phyloP scores from a whole-genome alignment of 2,329 filamentous ascomycete species.

The Nectriaceae sp. region DNA sequence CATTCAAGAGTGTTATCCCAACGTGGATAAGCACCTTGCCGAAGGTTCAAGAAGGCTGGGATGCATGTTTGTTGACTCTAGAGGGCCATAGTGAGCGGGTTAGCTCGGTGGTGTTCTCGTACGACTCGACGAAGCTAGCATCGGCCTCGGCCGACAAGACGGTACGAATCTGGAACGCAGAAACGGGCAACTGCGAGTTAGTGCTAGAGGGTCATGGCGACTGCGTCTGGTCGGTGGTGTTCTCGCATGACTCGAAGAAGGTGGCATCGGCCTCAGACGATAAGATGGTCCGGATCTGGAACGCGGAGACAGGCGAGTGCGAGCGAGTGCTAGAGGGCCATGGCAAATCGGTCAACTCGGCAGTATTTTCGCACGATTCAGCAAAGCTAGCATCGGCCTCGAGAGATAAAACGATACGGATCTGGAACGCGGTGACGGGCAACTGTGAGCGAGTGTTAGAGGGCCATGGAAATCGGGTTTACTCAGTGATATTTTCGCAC shows the following conservation, averaged over 20 bases:
- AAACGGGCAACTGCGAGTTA: background rate
- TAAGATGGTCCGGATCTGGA: slow-evolving; percentile 3
- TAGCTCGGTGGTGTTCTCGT: slow-evolving; percentile 2
- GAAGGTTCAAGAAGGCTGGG: background rate
- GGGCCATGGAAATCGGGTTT: background rate
- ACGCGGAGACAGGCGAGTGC: background rate
- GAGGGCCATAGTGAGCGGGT: background rate
- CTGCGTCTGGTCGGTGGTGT: background rate
- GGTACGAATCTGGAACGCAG: slow-evolving; percentile 6
- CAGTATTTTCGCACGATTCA: slow-evolving; percentile 4
- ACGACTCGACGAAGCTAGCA: slow-evolving; percentile 4
- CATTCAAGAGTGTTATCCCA: background rate
- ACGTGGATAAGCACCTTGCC: slow-evolving; percentile 1
- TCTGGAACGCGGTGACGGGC: slow-evolving; percentile 4
- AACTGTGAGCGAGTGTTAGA: background rate
- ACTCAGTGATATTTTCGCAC: background rate
- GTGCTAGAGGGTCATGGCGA: slow-evolving; percentile 1
- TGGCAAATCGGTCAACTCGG: background rate
- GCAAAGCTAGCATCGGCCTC: slow-evolving; percentile 4
- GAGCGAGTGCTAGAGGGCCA: slow-evolving; percentile 1
- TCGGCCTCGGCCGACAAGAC: background rate
- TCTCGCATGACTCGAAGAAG: slow-evolving; percentile 1
- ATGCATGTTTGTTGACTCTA: slow-evolving; percentile 3
- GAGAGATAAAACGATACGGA: background rate
- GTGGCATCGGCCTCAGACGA: slow-evolving; percentile 4